Conservation (phyloP, 129 eudicot genomes). For the Deinandra increscens region DNA sequence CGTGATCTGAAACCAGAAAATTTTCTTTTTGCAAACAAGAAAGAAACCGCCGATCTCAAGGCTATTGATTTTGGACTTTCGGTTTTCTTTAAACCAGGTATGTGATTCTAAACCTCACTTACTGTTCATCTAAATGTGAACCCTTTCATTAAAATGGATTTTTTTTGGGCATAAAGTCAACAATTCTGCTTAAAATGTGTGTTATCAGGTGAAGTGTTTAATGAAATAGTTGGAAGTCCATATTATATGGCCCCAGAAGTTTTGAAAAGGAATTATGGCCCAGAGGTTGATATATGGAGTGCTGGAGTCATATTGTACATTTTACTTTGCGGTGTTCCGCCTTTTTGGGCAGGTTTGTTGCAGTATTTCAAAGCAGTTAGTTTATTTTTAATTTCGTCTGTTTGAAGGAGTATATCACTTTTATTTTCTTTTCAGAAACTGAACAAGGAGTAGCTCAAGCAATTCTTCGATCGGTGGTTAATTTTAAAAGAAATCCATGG, state of each 20-base stretch:
- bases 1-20: slow-evolving; percentile 94
- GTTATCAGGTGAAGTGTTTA: slow-evolving; percentile 54
- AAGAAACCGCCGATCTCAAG: slow-evolving; percentile 69
- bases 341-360: slow-evolving; percentile 86
- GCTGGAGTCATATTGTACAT: slow-evolving; percentile 87
- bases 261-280: slow-evolving; percentile 71
- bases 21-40: slow-evolving; percentile 78
- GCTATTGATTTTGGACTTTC: slow-evolving; percentile 89
- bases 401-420: background rate
- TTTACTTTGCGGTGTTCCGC: slow-evolving; percentile 87
- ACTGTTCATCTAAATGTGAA: slow-evolving; percentile 5
- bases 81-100: slow-evolving; percentile 82
- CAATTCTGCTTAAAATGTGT: background rate
- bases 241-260: slow-evolving; percentile 95
- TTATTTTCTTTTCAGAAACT: slow-evolving; percentile 45
- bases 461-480: slow-evolving; percentile 56
- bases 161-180: background rate
- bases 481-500: slow-evolving; percentile 89
- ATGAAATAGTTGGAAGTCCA: slow-evolving; percentile 89
- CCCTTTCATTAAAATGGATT: background rate
- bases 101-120: background rate
- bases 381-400: background rate
- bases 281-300: slow-evolving; percentile 87
- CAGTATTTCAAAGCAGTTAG: background rate
- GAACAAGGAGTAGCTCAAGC: slow-evolving; percentile 97